Conservation (phyloP, 805 yeast genomes). For the Teunomyces cretensis region DNA sequence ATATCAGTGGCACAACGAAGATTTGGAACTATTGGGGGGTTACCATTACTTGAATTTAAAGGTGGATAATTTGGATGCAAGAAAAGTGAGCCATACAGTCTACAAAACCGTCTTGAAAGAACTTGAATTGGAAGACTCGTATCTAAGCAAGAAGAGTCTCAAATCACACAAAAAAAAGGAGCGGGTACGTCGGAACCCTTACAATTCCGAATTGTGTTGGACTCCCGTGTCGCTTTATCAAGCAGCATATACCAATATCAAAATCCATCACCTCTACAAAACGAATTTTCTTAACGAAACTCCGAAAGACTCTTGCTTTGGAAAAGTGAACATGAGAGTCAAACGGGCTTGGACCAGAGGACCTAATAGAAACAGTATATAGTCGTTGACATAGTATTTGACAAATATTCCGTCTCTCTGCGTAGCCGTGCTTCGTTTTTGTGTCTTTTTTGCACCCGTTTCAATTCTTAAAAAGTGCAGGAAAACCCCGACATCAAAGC, state of each 20-base stretch:
- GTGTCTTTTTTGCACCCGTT: not conserved
- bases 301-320: conserved; percentile 36
- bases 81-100: conserved; percentile 12
- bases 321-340: conserved; percentile 39
- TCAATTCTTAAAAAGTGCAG: no score
- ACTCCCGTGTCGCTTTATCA: conserved; percentile 30
- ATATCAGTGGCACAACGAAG: conserved; percentile 3
- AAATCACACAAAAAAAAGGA: not conserved
- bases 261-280: conserved; percentile 26
- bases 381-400: no score
- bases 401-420: no score
- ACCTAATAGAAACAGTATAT: conserved; percentile 9
- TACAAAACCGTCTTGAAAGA: conserved; percentile 13
- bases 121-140: conserved; percentile 15
- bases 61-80: conserved; percentile 7
- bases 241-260: conserved; percentile 32
- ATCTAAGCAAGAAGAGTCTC: not conserved
- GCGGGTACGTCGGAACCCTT: conserved; percentile 8
- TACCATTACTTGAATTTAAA: conserved; percentile 2
- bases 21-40: not conserved
- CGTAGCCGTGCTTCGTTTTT: not conserved
- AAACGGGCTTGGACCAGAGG: conserved; percentile 39
- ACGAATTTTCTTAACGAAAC: conserved; percentile 27
- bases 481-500: no score
- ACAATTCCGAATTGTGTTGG: conserved; percentile 18